Evolutionary conservation across 768 basidiomycete genomes (phyloP), one percentile per base, ranked within the genome.

Genomic region (Chalciporus chontae): DNA sequence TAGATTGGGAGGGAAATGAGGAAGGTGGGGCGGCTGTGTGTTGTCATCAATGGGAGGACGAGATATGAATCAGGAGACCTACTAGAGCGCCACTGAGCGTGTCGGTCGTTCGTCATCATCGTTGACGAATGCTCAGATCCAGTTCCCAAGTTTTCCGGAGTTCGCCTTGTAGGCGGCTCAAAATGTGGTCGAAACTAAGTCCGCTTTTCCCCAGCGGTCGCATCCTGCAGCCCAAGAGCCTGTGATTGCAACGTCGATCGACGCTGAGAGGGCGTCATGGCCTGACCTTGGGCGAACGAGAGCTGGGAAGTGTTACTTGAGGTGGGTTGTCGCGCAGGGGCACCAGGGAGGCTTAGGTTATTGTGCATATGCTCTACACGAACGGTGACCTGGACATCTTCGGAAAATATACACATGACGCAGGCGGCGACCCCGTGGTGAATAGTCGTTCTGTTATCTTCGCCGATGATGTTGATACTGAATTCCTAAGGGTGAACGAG

Each of bases 401-500:
- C 85, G 0, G 77, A 81, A 57, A 95, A 85, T 5, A 97, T 81
- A 60, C 94, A 94, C 46, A 90, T 79, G 31, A 94, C 93, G 23
- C 91, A 88, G 4, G 95, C 94, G 10, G 96, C 93, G 46, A 98
- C 96, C 69, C 98, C 98, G 73, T 97, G 94, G 71, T 99, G 96
- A 43, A 98, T 85, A 50, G 97, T 94, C 2, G 91, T 94, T 70
- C 90, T 91, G 77, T 94, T 96, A 75, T 99, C 96, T 63, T 99
- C 96, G 54, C 91, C 90, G 46, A 96, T 90, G 54, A 99, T 99
- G 72, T 98, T 95, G 62, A 98, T 99, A 49, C 96, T 95, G 67
- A 96, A 97, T 85, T 98, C 94, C 94, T 95, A 49, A 27, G 8
- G 48, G 48, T 38, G 50, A 48, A 57, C 46, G 48, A 26, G 45